phyloP scores from a whole-genome alignment of 164 flowering plant genomes.

The Annona squamosa region DNA sequence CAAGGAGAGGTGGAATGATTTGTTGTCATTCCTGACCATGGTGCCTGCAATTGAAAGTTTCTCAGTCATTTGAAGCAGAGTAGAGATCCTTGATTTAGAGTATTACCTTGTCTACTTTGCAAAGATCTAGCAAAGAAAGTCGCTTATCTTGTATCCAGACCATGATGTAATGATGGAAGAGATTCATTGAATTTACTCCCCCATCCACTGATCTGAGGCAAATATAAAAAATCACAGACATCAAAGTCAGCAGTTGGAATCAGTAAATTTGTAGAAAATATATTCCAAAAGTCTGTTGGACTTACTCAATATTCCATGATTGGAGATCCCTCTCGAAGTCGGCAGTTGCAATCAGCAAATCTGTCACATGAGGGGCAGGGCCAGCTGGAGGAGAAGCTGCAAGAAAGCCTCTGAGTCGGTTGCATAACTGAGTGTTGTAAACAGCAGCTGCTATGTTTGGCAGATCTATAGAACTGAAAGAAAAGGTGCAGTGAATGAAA shows the following conservation, averaged over 20 bases:
- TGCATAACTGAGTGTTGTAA: slow-evolving; percentile 75
- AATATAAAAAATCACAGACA: background rate
- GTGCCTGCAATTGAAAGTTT: slow-evolving; percentile 40
- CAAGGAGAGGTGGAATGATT: slow-evolving; percentile 81
- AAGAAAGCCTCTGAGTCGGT: slow-evolving; percentile 58
- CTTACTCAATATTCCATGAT: slow-evolving; percentile 76
- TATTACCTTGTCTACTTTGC: slow-evolving; percentile 83
- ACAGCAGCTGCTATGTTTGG: slow-evolving; percentile 78
- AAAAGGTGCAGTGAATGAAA: background rate
- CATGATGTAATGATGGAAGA: slow-evolving; percentile 73
- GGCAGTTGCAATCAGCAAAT: slow-evolving; percentile 63
- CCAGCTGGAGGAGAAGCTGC: slow-evolving; percentile 78
- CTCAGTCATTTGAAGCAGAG: slow-evolving; percentile 1
- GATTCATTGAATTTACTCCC: slow-evolving; percentile 65
- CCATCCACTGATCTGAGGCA: slow-evolving; percentile 51
- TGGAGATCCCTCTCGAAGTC: slow-evolving; percentile 78
- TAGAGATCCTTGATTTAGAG: background rate
- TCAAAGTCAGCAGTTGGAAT: background rate
- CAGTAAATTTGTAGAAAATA: background rate
- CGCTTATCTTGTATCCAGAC: slow-evolving; percentile 84
- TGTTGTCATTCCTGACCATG: slow-evolving; percentile 66
- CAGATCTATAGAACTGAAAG: slow-evolving; percentile 78
- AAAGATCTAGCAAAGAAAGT: slow-evolving; percentile 65
- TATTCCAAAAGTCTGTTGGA: background rate
- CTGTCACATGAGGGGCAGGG: slow-evolving; percentile 74